Percentiles rank a stretch among this genome's conserved stretches.
Evolutionary conservation across 352 stramenopile genomes (phyloP).

Genomic region (Pythium insidiosum): DNA sequence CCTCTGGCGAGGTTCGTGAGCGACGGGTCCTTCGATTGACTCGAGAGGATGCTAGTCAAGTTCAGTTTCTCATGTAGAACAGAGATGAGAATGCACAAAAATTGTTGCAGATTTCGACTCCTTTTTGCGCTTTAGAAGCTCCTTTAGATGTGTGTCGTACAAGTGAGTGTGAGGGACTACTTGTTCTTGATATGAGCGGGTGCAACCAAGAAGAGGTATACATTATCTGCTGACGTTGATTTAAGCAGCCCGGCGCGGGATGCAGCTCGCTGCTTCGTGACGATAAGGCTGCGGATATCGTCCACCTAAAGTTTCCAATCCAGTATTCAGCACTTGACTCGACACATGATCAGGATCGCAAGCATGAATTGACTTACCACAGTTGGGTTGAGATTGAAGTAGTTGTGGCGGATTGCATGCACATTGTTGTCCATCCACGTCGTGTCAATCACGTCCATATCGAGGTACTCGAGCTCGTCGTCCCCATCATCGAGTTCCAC

Average conservation of each 20-base stretch:
- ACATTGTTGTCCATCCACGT: conserved; percentile 75
- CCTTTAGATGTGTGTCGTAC: too few species aligned
- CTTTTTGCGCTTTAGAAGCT: too few species aligned
- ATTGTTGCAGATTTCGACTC: too few species aligned
- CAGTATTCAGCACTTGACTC: too few species aligned
- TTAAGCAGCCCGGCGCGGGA: conserved; percentile 45
- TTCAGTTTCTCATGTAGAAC: conserved; percentile 60
- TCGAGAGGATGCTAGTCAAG: conserved; percentile 73
- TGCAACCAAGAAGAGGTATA: conserved; percentile 71
- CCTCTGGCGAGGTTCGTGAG: conserved; percentile 14
- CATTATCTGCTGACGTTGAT: conserved; percentile 45
- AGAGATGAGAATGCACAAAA: background rate
- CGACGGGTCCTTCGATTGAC: conserved; percentile 64
- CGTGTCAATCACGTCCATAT: conserved; percentile 76
- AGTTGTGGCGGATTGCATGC: conserved; percentile 55
- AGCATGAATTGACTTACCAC: conserved; percentile 35
- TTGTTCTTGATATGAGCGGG: conserved; percentile 21
- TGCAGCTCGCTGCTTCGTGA: conserved; percentile 42
- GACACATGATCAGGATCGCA: too few species aligned
- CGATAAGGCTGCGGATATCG: conserved; percentile 55
- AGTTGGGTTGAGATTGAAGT: conserved; percentile 65
- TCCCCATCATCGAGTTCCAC: background rate
- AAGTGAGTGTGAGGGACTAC: background rate
- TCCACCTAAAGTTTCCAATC: too few species aligned
- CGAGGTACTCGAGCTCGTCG: conserved; percentile 22